phyloP scores from a whole-genome alignment of 2,329 filamentous ascomycete species.

The Graphiopsis chlorocephala region DNA sequence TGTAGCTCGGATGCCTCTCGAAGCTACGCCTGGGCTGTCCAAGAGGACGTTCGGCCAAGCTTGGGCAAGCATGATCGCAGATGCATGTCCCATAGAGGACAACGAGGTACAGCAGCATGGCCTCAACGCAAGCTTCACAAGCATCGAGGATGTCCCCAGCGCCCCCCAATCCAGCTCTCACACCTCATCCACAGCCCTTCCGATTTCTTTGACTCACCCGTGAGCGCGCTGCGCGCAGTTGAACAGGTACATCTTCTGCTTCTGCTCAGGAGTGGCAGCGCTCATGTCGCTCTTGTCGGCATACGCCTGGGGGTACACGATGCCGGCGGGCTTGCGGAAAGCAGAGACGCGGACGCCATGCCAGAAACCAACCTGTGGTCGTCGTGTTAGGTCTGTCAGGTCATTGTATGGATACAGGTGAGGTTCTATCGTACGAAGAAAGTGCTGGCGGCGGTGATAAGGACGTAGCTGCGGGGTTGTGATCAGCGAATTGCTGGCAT shows the following conservation, averaged over 20 bases:
- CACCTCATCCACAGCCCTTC: background rate
- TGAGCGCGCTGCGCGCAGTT: conserved; percentile 54
- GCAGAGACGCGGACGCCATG: conserved; percentile 48
- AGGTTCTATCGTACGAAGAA: conserved; percentile 42
- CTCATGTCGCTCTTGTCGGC: conserved; percentile 54
- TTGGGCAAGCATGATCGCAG: background rate
- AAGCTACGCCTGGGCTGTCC: background rate
- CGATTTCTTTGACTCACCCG: conserved; percentile 23
- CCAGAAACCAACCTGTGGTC: conserved; percentile 43
- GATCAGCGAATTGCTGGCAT: background rate
- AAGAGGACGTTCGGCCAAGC: background rate
- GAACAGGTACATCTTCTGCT: conserved; percentile 44
- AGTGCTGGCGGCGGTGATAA: conserved; percentile 53
- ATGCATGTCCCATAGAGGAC: background rate
- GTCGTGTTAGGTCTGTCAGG: conserved; percentile 1
- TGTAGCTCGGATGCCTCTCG: background rate
- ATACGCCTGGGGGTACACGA: conserved; percentile 59
- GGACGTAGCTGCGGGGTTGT: conserved; percentile 49
- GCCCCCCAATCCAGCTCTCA: background rate
- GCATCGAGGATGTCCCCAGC: background rate
- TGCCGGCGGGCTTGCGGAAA: conserved; percentile 51
- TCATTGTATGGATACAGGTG: background rate
- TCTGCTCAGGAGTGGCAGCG: conserved; percentile 40
- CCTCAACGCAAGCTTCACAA: background rate
- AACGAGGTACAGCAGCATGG: background rate